A percentile compares a stretch with the other conserved stretches of the same genome.
phyloP scores from a whole-genome alignment of 352 stramenopile species.

The Hyaloperonospora arabidopsidis region DNA sequence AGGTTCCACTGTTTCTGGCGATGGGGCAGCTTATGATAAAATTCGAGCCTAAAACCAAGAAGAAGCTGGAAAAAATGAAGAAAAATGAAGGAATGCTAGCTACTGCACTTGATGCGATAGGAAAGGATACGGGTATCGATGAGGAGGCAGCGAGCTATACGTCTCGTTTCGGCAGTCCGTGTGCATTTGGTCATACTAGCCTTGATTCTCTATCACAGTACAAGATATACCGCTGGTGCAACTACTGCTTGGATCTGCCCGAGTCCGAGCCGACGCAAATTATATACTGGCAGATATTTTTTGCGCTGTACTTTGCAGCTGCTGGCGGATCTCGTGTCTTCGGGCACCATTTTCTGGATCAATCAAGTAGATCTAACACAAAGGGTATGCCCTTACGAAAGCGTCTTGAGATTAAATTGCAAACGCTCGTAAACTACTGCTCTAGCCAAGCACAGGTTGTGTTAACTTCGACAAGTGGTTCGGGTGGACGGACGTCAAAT shows the following conservation, averaged over 20 bases:
- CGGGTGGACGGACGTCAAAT: conserved; percentile 4
- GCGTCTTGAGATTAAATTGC: conserved; percentile 47
- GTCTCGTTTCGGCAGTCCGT: conserved; percentile 13
- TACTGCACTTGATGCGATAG: conserved; percentile 30
- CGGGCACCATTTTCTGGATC: conserved; percentile 57
- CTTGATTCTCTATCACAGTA: conserved; percentile 56
- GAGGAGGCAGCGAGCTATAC: conserved; percentile 9
- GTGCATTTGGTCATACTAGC: conserved; percentile 40
- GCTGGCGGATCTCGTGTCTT: conserved; percentile 42
- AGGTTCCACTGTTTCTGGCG: conserved; percentile 53
- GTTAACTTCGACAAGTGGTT: conserved; percentile 30
- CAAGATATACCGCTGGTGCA: conserved; percentile 64
- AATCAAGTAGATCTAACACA: conserved; percentile 21
- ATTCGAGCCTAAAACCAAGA: conserved; percentile 68
- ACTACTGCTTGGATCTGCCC: conserved; percentile 51
- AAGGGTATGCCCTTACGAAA: conserved; percentile 44
- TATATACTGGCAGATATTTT: conserved; percentile 68
- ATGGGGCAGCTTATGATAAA: conserved; percentile 68
- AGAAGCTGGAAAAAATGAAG: conserved; percentile 74
- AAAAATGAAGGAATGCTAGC: conserved; percentile 50
- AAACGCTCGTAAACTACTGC: conserved; percentile 49
- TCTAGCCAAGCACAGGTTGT: conserved; percentile 58
- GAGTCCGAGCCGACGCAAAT: conserved; percentile 45
- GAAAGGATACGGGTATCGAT: conserved; percentile 16
- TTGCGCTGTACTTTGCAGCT: conserved; percentile 62